Base-by-base conservation (phyloP, 176 grass and related monocot genomes). In the Aegilops bicornis region DNA sequence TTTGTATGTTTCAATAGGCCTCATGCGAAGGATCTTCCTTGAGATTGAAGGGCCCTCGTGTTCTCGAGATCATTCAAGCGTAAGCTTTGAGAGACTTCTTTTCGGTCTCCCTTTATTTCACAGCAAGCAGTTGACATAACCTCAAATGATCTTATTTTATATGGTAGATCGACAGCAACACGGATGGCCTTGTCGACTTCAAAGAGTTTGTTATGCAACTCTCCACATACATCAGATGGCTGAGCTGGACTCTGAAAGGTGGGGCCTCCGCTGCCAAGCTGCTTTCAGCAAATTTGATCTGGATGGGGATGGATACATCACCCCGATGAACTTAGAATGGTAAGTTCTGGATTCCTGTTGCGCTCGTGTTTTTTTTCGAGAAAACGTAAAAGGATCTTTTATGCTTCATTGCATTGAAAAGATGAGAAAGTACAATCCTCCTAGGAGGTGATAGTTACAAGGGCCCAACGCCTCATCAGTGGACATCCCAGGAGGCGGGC, bases 261-360 rank as follows among this genome's bases (percentile, higher is more conserved):
- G 97, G 97, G 85, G 91, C 68, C 4, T 86, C 17, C 97, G 92
- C 13, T 94, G 97, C 85, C 89, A 99, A 88, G 92, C 92, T 52
- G 97, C 97, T 50, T 99, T 99, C 73, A 89, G 85, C 61, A 99
- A 99, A 89, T 96, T 99, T 69, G 97, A 99, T 92, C 64, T 99
- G 42, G 94, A 99, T 86, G 85, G 92, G 68, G 97, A 99, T 83
- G 97, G 97, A 66, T 99, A 93, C 63, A 99, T 99, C 77, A 99
- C 97, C 5, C 97, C 97, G 97, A 99, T 64, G 97, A 99, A 88
- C 97, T 99, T 65, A 90, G 97, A 91, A 94, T 94, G 93, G 97
- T 99, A 91, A 82, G 58, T 82, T 82, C 56, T 45, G n/a, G 64
- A 84, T 84, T 88, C 77, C 29, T 86, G 14, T 87, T 52, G 43